Percentiles rank a stretch among this genome's conserved stretches.
phyloP scores from a whole-genome alignment of 768 basidiomycete species.

The Agrocybe pediades region DNA sequence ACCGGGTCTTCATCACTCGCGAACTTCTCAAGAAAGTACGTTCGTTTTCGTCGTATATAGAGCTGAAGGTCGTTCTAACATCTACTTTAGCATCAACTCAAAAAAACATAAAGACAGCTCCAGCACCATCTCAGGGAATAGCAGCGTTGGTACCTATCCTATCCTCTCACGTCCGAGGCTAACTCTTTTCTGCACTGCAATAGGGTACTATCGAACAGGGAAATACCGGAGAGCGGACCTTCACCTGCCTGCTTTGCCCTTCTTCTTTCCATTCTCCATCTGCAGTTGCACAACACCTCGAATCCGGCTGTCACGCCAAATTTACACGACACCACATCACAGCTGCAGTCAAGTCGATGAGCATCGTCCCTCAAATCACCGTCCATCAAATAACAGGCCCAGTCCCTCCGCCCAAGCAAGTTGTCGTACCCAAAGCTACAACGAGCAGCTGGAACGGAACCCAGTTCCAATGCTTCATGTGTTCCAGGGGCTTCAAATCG shows the following conservation, averaged over 20 bases:
- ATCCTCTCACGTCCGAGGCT: too few relatives aligned
- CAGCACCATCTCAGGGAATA: too few relatives aligned
- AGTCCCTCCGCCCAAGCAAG: constrained; percentile 7
- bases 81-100: background rate
- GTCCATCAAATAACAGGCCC: constrained; percentile 26
- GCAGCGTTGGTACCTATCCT: too few relatives aligned
- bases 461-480: constrained; percentile 42
- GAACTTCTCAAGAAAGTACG: background rate
- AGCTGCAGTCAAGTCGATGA: constrained; percentile 28
- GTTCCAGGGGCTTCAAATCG: constrained; percentile 29
- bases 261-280: constrained; percentile 19
- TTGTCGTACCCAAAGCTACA: constrained; percentile 27
- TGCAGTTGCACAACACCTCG: constrained; percentile 38
- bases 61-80: background rate
- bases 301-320: constrained; percentile 33
- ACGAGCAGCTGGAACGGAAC: constrained; percentile 36
- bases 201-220: too few relatives aligned
- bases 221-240: background rate
- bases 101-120: too few relatives aligned
- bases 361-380: constrained; percentile 35
- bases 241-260: background rate
- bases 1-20: too few relatives aligned
- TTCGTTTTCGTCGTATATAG: too few relatives aligned
- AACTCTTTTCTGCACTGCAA: too few relatives aligned
- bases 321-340: constrained; percentile 39